Evolutionary conservation across 148 eudicot genomes (phyloP), one percentile per base, ranked within the genome.

Genomic region (Fallopia convolvulus): DNA sequence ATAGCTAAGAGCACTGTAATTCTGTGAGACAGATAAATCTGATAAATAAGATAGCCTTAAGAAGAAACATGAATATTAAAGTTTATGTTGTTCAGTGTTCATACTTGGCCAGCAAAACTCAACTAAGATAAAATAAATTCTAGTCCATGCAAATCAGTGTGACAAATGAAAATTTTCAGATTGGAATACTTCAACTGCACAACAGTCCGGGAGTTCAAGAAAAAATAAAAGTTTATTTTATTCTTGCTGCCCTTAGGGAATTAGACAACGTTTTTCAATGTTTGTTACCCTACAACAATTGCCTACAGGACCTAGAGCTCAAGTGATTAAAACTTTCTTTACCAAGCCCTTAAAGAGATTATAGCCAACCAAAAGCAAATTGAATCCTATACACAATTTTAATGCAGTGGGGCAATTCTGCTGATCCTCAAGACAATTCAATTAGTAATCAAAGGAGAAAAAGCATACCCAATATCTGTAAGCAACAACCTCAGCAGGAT

Each of bases 1-100:
- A 74, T 94, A 94, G 89, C 97, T 86, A 77, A 94, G 99, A 77
- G 93, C 87, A 83, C 87, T 90, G 83, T 91, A 89, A 82, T 90
- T 92, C 99, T 94, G 97, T 83, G 82, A 87, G 88, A 86, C 83
- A 80, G 85, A 87, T 60, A 89, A 81, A 85, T 84, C 86, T 83
- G 81, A 75, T 42, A 82, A 85, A 89, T 86, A 87, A 87, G 92
- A 86, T 79, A 79, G 81, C 82, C 83, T 82, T 85, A 82, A 79
- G 80, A 78, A 76, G n/a, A 56, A 21, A 32, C 32, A 52, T 44
- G 42, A 44, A 23, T 68, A 36, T 10, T 58, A 41, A 76, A 65
- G 13, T 65, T 13, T 23, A 65, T 32, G 2, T 12, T 33, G 18
- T 13, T 12, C 5, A 65, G 13, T 33, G 18, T 13, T 12, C 5